Percentiles rank a stretch among this genome's conserved stretches.
Evolutionary conservation across 257 asterid genomes (phyloP).

Genomic region (Asclepias syriaca): DNA sequence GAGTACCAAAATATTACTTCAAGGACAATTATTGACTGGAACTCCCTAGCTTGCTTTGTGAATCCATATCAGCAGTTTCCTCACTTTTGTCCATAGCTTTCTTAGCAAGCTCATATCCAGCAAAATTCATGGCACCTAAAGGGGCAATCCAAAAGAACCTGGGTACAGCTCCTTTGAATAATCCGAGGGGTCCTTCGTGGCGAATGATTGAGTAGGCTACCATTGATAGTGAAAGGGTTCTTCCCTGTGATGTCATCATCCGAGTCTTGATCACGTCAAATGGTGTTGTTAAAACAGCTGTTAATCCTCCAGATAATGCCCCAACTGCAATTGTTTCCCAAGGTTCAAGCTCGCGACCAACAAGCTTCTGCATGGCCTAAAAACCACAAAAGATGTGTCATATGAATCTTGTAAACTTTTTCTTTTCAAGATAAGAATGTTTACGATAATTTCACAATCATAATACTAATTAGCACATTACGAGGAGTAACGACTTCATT

Average conservation of each 20-base stretch:
- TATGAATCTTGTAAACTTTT: too few species aligned
- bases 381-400: neutral
- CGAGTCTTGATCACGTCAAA: conserved; percentile 81
- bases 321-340: conserved; percentile 86
- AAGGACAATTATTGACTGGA: neutral
- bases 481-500: neutral
- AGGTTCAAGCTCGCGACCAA: conserved; percentile 62
- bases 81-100: conserved; percentile 68
- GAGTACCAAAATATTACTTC: neutral
- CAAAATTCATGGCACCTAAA: conserved; percentile 80
- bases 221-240: conserved; percentile 35
- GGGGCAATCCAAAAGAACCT: conserved; percentile 91
- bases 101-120: conserved; percentile 72
- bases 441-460: too few species aligned
- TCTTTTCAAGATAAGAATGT: neutral
- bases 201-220: conserved; percentile 51
- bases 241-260: conserved; percentile 70
- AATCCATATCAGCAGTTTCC: conserved; percentile 32
- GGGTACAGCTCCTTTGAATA: conserved; percentile 80
- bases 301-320: conserved; percentile 76
- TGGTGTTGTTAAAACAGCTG: conserved; percentile 75
- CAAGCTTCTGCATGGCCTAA: conserved; percentile 54
- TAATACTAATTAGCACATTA: neutral
- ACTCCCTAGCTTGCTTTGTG: conserved; percentile 14
- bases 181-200: conserved; percentile 60